A percentile compares a stretch with the other conserved stretches of the same genome.
phyloP scores from a whole-genome alignment of 2,329 filamentous ascomycete genomes.

The Aspergillus hortae region DNA sequence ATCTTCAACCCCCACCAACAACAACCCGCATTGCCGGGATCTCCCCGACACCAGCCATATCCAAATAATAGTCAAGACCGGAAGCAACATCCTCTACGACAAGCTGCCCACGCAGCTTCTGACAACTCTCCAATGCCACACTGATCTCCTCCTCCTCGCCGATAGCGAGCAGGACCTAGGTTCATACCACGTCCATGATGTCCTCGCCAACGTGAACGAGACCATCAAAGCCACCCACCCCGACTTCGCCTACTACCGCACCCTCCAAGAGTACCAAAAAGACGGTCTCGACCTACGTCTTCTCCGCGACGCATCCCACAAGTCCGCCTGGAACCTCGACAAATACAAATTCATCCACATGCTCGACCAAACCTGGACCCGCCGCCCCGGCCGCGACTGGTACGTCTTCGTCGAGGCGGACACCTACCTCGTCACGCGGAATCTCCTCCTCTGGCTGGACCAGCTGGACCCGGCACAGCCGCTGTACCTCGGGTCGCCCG shows the following conservation, averaged over 20 bases:
- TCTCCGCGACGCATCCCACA: slow-evolving; percentile 23
- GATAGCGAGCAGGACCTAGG: slow-evolving; percentile 31
- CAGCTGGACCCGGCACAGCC: slow-evolving; percentile 42
- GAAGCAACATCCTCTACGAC: slow-evolving; percentile 52
- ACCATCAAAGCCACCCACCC: slow-evolving; percentile 41
- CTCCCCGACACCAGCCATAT: slow-evolving; percentile 47
- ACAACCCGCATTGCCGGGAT: neutral
- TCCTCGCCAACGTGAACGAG: slow-evolving; percentile 33
- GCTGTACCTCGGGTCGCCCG: slow-evolving; percentile 51
- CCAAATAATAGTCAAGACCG: slow-evolving; percentile 56
- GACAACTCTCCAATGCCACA: slow-evolving; percentile 50
- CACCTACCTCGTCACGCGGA: slow-evolving; percentile 55
- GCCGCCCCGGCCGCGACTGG: slow-evolving; percentile 55
- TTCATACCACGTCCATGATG: slow-evolving; percentile 29
- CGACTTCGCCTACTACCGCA: slow-evolving; percentile 50
- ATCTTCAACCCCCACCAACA: neutral
- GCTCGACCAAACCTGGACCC: slow-evolving; percentile 51
- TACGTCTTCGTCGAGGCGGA: slow-evolving; percentile 60
- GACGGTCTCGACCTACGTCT: slow-evolving; percentile 47
- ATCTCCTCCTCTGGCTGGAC: slow-evolving; percentile 49
- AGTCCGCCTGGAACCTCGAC: slow-evolving; percentile 52
- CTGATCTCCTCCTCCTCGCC: slow-evolving; percentile 48
- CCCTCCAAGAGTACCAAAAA: slow-evolving; percentile 42
- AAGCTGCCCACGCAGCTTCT: slow-evolving; percentile 54
- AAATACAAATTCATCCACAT: slow-evolving; percentile 63